Conservation (phyloP, 2,329 filamentous ascomycete genomes). For the Xylaria sp. region DNA sequence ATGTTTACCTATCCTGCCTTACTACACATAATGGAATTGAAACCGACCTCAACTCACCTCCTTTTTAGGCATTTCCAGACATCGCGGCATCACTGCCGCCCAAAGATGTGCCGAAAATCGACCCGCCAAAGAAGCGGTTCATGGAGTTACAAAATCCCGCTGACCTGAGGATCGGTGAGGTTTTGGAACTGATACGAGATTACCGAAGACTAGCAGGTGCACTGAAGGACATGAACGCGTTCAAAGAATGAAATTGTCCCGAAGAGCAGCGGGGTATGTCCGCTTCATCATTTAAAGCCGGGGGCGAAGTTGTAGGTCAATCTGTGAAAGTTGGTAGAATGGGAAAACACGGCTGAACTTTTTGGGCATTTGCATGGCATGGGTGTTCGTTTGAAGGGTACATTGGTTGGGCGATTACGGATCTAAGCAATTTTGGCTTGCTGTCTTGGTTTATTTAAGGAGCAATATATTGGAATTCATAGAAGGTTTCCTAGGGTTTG, state of each 20-base stretch:
- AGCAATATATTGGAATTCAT: slow-evolving; percentile 6
- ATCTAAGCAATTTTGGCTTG: slow-evolving; percentile 9
- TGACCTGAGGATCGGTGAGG: slow-evolving; percentile 78
- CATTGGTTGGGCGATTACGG: slow-evolving; percentile 7
- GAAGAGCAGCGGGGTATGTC: not conserved
- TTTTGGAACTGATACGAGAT: slow-evolving; percentile 76
- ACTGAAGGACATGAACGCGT: slow-evolving; percentile 70
- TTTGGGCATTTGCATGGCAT: slow-evolving; percentile 40
- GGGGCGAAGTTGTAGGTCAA: slow-evolving; percentile 1
- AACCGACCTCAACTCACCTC: slow-evolving; percentile 7
- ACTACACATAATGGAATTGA: slow-evolving; percentile 1
- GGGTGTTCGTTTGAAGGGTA: slow-evolving; percentile 34
- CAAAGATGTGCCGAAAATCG: slow-evolving; percentile 65
- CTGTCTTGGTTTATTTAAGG: not conserved
- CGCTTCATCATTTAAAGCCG: not conserved
- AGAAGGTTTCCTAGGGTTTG: not conserved
- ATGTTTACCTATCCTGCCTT: slow-evolving; percentile 43
- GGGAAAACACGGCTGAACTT: not conserved
- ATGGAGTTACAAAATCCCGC: slow-evolving; percentile 75
- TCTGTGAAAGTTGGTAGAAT: slow-evolving; percentile 4
- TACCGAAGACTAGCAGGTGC: slow-evolving; percentile 76
- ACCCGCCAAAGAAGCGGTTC: slow-evolving; percentile 77
- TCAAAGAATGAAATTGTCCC: slow-evolving; percentile 54
- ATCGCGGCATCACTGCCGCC: slow-evolving; percentile 65
- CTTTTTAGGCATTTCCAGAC: slow-evolving; percentile 67